Evolutionary conservation across 2,329 filamentous ascomycete species (phyloP).

Genomic region (Penicillium brevicompactum): DNA sequence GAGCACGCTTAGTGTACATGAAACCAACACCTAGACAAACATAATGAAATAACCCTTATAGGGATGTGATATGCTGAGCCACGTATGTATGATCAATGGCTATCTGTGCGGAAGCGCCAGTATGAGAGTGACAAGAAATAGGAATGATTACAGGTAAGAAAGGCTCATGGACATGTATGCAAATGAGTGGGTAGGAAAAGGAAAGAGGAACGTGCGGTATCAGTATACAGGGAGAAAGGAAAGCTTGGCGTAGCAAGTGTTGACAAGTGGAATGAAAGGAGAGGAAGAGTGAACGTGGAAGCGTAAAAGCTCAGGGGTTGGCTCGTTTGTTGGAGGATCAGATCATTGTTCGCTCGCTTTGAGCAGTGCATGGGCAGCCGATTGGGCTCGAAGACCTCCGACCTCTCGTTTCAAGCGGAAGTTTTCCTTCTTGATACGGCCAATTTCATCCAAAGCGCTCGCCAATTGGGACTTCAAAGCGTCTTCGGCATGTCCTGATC

Average conservation of each 20-base stretch:
- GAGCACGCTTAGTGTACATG: conserved; percentile 30
- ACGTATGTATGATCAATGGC: conserved; percentile 24
- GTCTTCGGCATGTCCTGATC: conserved; percentile 75
- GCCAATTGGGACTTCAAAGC: conserved; percentile 72
- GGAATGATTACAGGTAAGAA: conserved; percentile 15
- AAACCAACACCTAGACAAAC: conserved; percentile 17
- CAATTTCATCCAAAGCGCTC: conserved; percentile 75
- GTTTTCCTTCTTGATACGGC: conserved; percentile 81
- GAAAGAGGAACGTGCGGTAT: conserved; percentile 17
- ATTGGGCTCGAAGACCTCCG: conserved; percentile 64
- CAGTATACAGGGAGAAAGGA: conserved; percentile 14
- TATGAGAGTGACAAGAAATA: conserved; percentile 19
- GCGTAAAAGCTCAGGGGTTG: neutral
- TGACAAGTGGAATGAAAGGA: neutral
- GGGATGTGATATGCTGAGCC: conserved; percentile 23
- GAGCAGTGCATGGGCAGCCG: conserved; percentile 36
- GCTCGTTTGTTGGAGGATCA: neutral
- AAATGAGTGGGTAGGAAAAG: conserved; percentile 10
- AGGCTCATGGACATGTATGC: conserved; percentile 4
- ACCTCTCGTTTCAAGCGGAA: conserved; percentile 79
- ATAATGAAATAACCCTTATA: conserved; percentile 13
- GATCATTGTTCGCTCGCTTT: conserved; percentile 32
- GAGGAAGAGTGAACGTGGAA: neutral
- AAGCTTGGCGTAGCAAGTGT: conserved; percentile 2
- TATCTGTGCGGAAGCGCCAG: conserved; percentile 18